Conservation (phyloP, 1,139 yeast species). For the Yamadazyma blattariae region DNA sequence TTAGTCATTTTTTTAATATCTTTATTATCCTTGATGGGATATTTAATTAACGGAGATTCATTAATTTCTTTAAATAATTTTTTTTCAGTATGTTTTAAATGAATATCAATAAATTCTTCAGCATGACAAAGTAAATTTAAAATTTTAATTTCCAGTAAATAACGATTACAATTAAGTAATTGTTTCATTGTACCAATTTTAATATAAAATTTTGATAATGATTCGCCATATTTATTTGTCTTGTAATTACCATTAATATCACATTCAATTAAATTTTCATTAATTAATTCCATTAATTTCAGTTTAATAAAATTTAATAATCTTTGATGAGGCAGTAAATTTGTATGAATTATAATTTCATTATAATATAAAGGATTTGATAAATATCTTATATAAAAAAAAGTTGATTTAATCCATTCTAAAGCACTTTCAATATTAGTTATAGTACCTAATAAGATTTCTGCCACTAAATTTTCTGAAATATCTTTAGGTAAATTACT, state of each 20-base stretch:
- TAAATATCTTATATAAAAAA: slow-evolving; percentile 44
- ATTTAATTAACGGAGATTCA: background rate
- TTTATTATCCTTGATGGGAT: background rate
- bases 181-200: background rate
- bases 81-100: background rate
- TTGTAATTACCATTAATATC: background rate
- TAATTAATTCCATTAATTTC: background rate
- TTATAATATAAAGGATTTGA: slow-evolving; percentile 37
- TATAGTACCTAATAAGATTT: slow-evolving; percentile 44
- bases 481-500: slow-evolving; percentile 45
- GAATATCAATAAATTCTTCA: background rate
- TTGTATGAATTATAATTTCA: slow-evolving; percentile 17
- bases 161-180: background rate
- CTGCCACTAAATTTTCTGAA: slow-evolving; percentile 49
- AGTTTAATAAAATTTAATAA: background rate
- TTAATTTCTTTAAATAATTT: background rate
- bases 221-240: background rate
- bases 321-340: background rate
- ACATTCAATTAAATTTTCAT: background rate
- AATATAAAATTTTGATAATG: background rate
- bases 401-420: slow-evolving; percentile 51
- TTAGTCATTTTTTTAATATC: background rate
- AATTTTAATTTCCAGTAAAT: background rate
- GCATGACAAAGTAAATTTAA: background rate
- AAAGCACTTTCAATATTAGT: slow-evolving; percentile 36